These are phyloP conservation scores for Trichoderma sp. DNA, from an alignment of 2,329 filamentous ascomycete genomes.

Conservation along the genomic window DNA sequence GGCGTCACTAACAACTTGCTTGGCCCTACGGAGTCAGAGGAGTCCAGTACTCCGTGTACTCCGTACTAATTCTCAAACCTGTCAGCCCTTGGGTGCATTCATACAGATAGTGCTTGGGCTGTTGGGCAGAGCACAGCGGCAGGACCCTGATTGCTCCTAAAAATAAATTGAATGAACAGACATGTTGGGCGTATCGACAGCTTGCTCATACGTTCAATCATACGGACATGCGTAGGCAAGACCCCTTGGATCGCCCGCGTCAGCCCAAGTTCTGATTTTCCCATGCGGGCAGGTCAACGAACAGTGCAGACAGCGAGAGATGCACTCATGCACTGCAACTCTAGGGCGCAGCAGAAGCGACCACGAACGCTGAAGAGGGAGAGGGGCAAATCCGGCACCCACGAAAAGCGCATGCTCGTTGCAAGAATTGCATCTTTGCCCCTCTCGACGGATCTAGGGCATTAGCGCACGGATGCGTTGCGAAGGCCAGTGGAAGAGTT, in stretches of 20 bases:
- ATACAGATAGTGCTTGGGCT: background rate
- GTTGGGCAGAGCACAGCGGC: background rate
- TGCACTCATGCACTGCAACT: background rate
- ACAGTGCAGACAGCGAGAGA: background rate
- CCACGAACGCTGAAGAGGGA: constrained; percentile 14
- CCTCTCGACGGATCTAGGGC: constrained; percentile 6
- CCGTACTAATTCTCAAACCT: background rate
- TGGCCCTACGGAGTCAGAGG: background rate
- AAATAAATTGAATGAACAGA: background rate
- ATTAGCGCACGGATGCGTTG: constrained; percentile 12
- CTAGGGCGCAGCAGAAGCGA: constrained; percentile 12
- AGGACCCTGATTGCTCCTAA: constrained; percentile 5
- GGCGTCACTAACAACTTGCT: background rate
- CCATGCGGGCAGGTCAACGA: background rate
- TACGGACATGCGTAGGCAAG: background rate
- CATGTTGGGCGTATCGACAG: background rate
- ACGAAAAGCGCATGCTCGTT: constrained; percentile 28
- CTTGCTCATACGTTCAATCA: background rate
- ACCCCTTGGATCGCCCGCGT: background rate
- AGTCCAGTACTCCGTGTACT: background rate
- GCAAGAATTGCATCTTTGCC: constrained; percentile 31
- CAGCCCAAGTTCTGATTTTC: background rate
- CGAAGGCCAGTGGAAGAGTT: background rate
- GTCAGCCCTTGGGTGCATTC: background rate
- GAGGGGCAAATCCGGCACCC: constrained; percentile 25